Evolutionary conservation across 345 rosid species (phyloP), one percentile per base, ranked within the genome.

Genomic region (Lepidium africanum): DNA sequence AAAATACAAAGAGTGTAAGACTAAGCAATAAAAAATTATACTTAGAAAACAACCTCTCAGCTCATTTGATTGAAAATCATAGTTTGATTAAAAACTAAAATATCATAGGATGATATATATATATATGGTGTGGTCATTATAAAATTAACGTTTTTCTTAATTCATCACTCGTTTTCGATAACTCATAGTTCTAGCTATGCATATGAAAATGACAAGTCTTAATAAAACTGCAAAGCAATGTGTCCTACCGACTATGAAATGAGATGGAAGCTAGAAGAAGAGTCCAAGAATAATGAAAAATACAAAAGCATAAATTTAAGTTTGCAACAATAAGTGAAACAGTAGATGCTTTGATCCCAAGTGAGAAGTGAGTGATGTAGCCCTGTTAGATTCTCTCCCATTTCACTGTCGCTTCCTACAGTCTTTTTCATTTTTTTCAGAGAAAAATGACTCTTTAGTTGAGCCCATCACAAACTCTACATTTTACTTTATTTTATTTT

Each of bases 1-100:
- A 27, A 43, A 42, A 35, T 41, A 61, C 54, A 60, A 70, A 51
- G 63, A 67, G 27, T 43, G 25, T 42, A 19, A 11, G 35, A 72
- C 27, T 27, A 46, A 38, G 49, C 50, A 64, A 64, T 56, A 16
- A 30, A 56, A 39, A 56, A 56, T 65, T 39, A 58, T 51, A 48
- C 40, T 19, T 23, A 58, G 77, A 73, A 73, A 73, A 65, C 72
- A 73, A 58, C 77, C 16, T 19, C 60, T 67, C 54, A 73, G 13
- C 60, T 56, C 15, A 49, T 41, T 16, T 65, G 59, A 72, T 54
- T 51, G 46, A 43, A 56, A 40, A 49, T 33, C n/a, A 40, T 56
- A 38, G 16, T 16, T 63, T 53, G 47, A 23, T 33, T 33, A 19
- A 53, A 35, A n/a, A 14, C 35, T 36, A 16, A 56, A 54, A 55